These are phyloP conservation scores for Iberis pinnata DNA, from an alignment of 345 rosid genomes.

Conservation along the genomic window DNA sequence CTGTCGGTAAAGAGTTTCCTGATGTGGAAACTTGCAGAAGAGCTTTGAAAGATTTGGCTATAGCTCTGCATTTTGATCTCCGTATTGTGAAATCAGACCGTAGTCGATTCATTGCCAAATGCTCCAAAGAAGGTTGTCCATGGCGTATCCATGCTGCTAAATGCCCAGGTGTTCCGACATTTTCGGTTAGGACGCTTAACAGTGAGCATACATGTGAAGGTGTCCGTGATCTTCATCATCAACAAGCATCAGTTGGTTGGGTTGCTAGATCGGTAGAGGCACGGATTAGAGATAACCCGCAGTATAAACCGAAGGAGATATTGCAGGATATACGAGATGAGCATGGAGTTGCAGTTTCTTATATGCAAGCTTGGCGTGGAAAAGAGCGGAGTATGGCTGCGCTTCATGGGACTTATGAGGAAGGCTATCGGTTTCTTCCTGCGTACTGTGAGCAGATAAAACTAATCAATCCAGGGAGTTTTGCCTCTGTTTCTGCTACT, in stretches of 20 bases:
- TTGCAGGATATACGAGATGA: constrained; percentile 88
- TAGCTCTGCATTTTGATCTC: constrained; percentile 91
- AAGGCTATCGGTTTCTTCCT: constrained; percentile 89
- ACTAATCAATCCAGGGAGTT: constrained; percentile 76
- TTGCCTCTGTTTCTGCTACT: constrained; percentile 75
- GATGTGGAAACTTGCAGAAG: constrained; percentile 99
- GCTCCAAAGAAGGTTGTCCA: constrained; percentile 98
- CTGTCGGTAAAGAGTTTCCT: constrained; percentile 84
- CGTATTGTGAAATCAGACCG: constrained; percentile 97
- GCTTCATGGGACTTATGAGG: constrained; percentile 96
- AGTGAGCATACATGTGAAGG: constrained; percentile 97
- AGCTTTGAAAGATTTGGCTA: constrained; percentile 84
- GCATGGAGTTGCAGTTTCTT: constrained; percentile 98
- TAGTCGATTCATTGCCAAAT: constrained; percentile 94
- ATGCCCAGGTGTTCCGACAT: constrained; percentile 87
- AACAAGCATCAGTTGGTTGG: constrained; percentile 99
- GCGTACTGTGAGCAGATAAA: constrained; percentile 84
- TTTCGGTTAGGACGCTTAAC: constrained; percentile 80
- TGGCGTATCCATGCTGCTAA: constrained; percentile 99
- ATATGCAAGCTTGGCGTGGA: constrained; percentile 99
- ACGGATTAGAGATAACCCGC: constrained; percentile 91
- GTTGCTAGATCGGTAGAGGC: constrained; percentile 97
- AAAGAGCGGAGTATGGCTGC: constrained; percentile 99
- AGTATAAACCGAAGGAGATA: constrained; percentile 89
- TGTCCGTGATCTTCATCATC: constrained; percentile 83